These are phyloP conservation scores for Microbotryomycetes sp. DNA, from an alignment of 1,284 basidiomycete genomes.

Conservation along the genomic window DNA sequence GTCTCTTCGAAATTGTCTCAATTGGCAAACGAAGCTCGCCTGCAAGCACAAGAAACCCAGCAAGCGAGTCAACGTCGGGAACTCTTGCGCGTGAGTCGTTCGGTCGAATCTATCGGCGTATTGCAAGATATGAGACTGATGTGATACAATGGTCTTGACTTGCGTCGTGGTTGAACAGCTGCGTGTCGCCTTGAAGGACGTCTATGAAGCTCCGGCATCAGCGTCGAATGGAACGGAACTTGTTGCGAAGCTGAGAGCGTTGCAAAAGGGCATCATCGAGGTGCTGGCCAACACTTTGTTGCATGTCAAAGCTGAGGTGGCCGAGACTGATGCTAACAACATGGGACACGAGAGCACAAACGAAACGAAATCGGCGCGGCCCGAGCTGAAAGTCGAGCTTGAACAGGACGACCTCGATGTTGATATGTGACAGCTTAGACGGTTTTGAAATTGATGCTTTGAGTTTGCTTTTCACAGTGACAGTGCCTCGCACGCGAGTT, in stretches of 20 bases:
- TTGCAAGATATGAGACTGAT: constrained; percentile 20
- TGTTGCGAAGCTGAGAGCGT: not conserved
- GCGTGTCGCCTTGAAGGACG: constrained; percentile 28
- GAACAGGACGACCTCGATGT: not conserved
- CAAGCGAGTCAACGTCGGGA: constrained; percentile 59
- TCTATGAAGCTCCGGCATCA: not conserved
- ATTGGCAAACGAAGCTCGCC: constrained; percentile 55
- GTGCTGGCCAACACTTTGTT: not conserved
- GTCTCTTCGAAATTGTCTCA: constrained; percentile 58
- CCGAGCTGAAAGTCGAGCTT: not conserved
- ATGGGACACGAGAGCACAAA: not conserved
- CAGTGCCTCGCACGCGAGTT: not conserved
- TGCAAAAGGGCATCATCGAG: not conserved
- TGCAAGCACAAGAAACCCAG: constrained; percentile 56
- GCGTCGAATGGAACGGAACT: not conserved
- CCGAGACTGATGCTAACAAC: too few relatives aligned
- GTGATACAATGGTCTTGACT: constrained; percentile 28
- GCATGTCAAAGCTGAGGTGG: too few relatives aligned
- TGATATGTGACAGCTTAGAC: not conserved
- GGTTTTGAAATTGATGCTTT: not conserved
- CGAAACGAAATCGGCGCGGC: not conserved
- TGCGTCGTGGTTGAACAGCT: too few relatives aligned
- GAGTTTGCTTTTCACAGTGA: not conserved
- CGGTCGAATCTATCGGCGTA: too few relatives aligned
- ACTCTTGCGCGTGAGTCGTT: constrained; percentile 56